Base-by-base conservation (phyloP, 257 asterid species). In the Solanum paucissectum region DNA sequence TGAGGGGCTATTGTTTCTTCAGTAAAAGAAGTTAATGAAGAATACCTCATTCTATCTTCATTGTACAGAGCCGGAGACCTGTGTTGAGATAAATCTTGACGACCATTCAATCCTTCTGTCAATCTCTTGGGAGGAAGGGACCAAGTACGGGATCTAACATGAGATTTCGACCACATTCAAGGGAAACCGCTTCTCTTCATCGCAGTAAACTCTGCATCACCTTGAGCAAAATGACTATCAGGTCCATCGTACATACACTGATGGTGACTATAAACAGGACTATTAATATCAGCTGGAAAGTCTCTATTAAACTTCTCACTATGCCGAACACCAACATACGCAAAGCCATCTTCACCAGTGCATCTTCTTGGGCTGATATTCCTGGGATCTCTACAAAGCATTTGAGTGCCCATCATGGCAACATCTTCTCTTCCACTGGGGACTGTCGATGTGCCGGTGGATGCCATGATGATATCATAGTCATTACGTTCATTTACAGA, bases 61-160 rank as follows among this genome's bases (percentile, higher is more conserved):
- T 92, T 91, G 82, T 90, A 94, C 86, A 92, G 46, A 60, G 86
- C 89, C 11, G 94, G 92, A 89, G 98, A 89, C 87, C 95, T 91
- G 58, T 89, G 94, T 85, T 94, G 97, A 83, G 86, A 36, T 79
- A 88, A 66, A 58, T 94, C 93, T 23, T 90, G 88, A 90, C 74
- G 92, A 83, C 92, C 93, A 55, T 75, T 21, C 9, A 55, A 55
- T 55, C 64, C 25, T 55, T 55, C 64, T 23, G 25, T 93, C 25
- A 94, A 92, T 90, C 98, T 91, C 89, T 94, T 93, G 73, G 94
- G 91, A 72, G 96, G 93, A 90, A 98, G 89, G 40, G 94, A 89
- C 98, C 96, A 93, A n/a, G 91, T 85, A 69, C 91, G 90, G 55
- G 94, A 91, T 88, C 95, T 90, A 77, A 87, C 89, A 1, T 95